A percentile compares a stretch with the other conserved stretches of the same genome.
phyloP scores from a whole-genome alignment of 225 moss, liverwort and hornwort genomes.

The Marchantia paleacea region DNA sequence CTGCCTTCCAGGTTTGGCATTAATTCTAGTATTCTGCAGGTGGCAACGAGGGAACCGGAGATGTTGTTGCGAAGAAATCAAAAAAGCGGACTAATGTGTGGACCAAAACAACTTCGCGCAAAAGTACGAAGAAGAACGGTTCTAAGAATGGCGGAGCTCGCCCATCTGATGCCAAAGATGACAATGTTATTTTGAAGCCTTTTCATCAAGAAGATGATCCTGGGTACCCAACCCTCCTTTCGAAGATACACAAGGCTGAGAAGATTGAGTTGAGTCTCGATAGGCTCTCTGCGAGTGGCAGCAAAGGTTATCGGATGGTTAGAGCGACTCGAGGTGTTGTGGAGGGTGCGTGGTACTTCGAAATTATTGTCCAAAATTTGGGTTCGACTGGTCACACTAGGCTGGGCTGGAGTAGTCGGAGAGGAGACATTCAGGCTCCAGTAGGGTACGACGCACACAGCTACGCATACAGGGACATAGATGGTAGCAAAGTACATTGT shows the following conservation, averaged over 20 bases:
- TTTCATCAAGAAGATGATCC: constrained; percentile 56
- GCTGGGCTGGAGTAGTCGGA: constrained; percentile 89
- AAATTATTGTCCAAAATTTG: constrained; percentile 71
- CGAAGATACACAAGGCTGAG: constrained; percentile 74
- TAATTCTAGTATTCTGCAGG: not conserved
- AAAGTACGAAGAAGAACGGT: constrained; percentile 78
- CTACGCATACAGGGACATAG: constrained; percentile 88
- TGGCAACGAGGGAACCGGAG: constrained; percentile 30
- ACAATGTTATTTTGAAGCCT: constrained; percentile 72
- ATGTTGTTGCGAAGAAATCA: constrained; percentile 63
- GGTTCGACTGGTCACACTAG: constrained; percentile 85
- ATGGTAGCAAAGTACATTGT: constrained; percentile 92
- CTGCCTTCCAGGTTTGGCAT: not conserved
- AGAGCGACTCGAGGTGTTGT: constrained; percentile 88
- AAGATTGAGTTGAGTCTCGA: constrained; percentile 85
- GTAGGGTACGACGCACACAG: constrained; percentile 96
- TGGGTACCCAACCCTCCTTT: constrained; percentile 43
- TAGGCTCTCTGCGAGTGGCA: constrained; percentile 84
- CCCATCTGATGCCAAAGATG: constrained; percentile 65
- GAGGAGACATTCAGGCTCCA: constrained; percentile 94
- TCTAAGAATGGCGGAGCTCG: constrained; percentile 60
- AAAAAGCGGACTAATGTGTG: constrained; percentile 87
- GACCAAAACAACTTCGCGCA: constrained; percentile 87
- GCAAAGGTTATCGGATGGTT: constrained; percentile 98
- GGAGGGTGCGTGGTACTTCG: constrained; percentile 97